phyloP scores from a whole-genome alignment of 208 protist species.

The Crithidia acanthocephali region DNA sequence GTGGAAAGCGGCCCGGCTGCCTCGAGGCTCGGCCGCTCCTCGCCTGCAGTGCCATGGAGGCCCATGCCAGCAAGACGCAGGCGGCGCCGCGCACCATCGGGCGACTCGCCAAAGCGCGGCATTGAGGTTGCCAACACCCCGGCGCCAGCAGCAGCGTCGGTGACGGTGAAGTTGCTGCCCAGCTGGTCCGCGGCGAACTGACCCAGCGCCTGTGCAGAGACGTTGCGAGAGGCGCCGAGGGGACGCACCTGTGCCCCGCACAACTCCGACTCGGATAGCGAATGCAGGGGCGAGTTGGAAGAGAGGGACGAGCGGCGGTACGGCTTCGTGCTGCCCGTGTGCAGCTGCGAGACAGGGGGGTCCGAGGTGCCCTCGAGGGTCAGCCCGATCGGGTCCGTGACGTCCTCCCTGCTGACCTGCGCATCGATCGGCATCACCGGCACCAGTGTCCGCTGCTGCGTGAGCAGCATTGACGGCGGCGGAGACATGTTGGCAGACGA shows the following conservation, averaged over 20 bases:
- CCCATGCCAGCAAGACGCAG: not conserved
- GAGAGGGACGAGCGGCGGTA: not conserved
- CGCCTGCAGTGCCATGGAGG: not conserved
- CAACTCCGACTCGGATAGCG: slow-evolving; percentile 33
- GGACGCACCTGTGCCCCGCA: slow-evolving; percentile 23
- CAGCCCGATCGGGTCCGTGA: slow-evolving; percentile 1
- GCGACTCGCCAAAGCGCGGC: not conserved
- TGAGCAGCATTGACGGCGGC: not conserved
- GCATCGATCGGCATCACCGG: not conserved
- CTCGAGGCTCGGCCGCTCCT: not conserved
- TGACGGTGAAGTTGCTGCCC: not conserved
- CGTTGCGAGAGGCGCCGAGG: slow-evolving; percentile 4
- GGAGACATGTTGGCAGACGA: not conserved
- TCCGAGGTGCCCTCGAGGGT: slow-evolving; percentile 1
- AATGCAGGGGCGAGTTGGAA: slow-evolving; percentile 22
- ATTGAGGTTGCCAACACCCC: not conserved
- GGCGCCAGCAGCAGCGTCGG: not conserved
- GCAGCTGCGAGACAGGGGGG: slow-evolving; percentile 2
- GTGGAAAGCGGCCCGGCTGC: not conserved
- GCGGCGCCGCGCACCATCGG: slow-evolving; percentile 1
- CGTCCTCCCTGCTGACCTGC: not conserved
- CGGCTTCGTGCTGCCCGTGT: not conserved
- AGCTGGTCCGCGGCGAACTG: not conserved
- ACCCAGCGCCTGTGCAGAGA: slow-evolving; percentile 10
- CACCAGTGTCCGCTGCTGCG: not conserved